These are phyloP conservation scores for Tritrichomonas foetus DNA, from an alignment of 208 protist genomes.

Conservation along the genomic window DNA sequence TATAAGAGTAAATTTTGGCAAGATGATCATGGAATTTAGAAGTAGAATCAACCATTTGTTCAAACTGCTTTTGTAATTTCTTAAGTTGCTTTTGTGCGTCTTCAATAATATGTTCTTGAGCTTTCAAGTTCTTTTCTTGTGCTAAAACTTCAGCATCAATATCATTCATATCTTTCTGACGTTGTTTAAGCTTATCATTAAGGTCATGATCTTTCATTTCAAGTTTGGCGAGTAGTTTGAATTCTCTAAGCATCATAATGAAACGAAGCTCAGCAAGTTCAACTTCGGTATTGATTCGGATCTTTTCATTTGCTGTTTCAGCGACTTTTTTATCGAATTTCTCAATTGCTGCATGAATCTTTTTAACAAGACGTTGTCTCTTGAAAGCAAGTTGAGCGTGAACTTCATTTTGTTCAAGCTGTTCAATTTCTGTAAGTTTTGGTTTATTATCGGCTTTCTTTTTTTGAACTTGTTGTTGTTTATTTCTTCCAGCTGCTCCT, in stretches of 20 bases:
- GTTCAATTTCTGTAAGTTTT: slow-evolving; percentile 7
- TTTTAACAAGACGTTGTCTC: background rate
- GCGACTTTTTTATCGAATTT: slow-evolving; percentile 9
- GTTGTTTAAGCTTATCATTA: background rate
- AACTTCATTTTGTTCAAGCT: background rate
- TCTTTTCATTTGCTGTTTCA: background rate
- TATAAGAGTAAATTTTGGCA: slow-evolving; percentile 62
- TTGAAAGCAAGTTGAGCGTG: background rate
- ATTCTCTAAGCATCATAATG: slow-evolving; percentile 16
- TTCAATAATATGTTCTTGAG: slow-evolving; percentile 46
- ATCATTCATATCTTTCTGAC: background rate
- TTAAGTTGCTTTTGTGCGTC: slow-evolving; percentile 63
- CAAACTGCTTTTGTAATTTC: slow-evolving; percentile 57
- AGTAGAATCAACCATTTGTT: slow-evolving; percentile 42
- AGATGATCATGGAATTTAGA: slow-evolving; percentile 34
- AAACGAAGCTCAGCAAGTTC: background rate
- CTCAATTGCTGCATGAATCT: background rate
- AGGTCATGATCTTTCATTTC: slow-evolving; percentile 35
- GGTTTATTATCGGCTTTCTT: background rate
- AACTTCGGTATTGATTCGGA: background rate
- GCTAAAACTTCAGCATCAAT: slow-evolving; percentile 72
- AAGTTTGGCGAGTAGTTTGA: background rate
- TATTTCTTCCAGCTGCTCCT: background rate
- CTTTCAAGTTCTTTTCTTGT: slow-evolving; percentile 79
- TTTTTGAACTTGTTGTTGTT: background rate